Percentiles rank a stretch among this genome's conserved stretches.
Conservation (phyloP, 805 yeast genomes). For the Ogataea corticis region DNA sequence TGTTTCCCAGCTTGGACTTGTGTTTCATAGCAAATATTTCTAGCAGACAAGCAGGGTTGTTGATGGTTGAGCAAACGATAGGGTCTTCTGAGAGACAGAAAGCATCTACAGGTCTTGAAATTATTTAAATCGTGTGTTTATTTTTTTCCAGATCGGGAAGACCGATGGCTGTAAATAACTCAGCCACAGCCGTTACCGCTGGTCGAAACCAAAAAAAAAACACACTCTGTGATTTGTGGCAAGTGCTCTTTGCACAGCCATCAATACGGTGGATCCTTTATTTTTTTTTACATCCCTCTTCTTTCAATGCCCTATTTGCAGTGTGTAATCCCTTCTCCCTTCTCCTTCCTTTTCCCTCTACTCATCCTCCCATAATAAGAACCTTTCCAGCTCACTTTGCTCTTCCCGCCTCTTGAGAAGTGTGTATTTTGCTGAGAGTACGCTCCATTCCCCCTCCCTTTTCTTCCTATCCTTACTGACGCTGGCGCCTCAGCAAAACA, state of each 20-base stretch:
- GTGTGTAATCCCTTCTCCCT: too few species aligned
- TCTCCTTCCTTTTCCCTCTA: slow-evolving; percentile 1
- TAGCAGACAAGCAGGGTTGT: too few species aligned
- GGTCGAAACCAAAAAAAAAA: too few species aligned
- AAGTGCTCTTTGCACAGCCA: too few species aligned
- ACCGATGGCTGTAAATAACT: too few species aligned
- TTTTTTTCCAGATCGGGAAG: slow-evolving; percentile 20
- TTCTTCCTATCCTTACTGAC: background rate
- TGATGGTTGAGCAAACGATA: background rate
- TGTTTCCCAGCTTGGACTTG: slow-evolving; percentile 13
- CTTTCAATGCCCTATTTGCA: too few species aligned
- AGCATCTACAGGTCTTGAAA: background rate
- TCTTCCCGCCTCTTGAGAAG: slow-evolving; percentile 2
- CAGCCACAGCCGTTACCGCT: too few species aligned
- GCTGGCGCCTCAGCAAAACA: slow-evolving; percentile 3
- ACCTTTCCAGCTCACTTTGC: background rate
- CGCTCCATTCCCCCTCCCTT: background rate
- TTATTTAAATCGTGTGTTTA: slow-evolving; percentile 13
- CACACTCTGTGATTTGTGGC: too few species aligned
- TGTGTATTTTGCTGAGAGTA: background rate
- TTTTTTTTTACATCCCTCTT: too few species aligned
- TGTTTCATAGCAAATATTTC: slow-evolving; percentile 16
- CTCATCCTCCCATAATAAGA: slow-evolving; percentile 4
- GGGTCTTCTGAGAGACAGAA: background rate
- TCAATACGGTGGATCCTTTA: background rate